Base-by-base conservation (phyloP, 2,329 filamentous ascomycete species). In the Fusarium albosuccineum region DNA sequence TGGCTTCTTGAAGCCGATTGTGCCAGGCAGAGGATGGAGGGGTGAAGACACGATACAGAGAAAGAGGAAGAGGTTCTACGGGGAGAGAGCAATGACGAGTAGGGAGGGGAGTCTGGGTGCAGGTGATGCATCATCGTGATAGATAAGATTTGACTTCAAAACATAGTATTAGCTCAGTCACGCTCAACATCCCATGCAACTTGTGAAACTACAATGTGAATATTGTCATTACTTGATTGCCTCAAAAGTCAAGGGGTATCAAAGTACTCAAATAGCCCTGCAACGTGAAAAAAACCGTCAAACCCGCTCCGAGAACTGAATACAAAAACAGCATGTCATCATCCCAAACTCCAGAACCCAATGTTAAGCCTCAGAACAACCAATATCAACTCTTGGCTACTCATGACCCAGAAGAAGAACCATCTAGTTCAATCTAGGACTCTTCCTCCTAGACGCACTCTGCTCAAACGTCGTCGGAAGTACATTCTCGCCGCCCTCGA, bases 1-100 rank as follows among this genome's bases (percentile, higher is more conserved):
- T 75, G 88, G 90, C 0, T 93, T 91, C 71, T 68, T 93, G 70
- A 81, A 82, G 72, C 84, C 85, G 5, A 82, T 92, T 53, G 78
- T 80, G 59, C 76, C 80, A 1, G 78, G 81, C 7, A 77, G 73
- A 42, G 85, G 85, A 0, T 87, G 85, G 85, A 76, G 82, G 40
- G 80, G 75, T 2, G 77, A 74, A 34, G 80, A 82, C 34, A 57
- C 60, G 4, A 58, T 54, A 2, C 59, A 64, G 46, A 73, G 76
- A 49, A 78, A 71, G 68, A 71, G 73, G 56, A 76, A 74, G 70
- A 70, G 70, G 30, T 67, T 62, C 13, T 72, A 72, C 8, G 67
- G 74, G 5, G 67, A 68, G 39, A 68, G 46, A 34, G 42, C 40
- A 22, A 52, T 27, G 27, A 39, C 36, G 49, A 67, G 65, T 27